Base-by-base conservation (phyloP, 768 basidiomycete species). In the Serendipita indica region DNA sequence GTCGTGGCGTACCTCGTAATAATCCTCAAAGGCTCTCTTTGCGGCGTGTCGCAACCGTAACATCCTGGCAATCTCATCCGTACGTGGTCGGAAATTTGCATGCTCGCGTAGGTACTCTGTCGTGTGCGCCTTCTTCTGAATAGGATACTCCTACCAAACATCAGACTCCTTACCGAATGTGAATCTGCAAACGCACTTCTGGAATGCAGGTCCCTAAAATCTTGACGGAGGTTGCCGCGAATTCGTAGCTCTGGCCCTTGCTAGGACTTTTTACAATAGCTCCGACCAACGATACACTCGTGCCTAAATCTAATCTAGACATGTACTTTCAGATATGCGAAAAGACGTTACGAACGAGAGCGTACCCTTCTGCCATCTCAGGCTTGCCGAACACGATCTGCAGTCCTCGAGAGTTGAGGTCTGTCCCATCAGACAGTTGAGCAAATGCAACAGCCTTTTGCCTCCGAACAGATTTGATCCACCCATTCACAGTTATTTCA, bases 401-500 rank as follows among this genome's bases (percentile, higher is more conserved):
- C 28, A 94, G 65, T 2, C 81, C 80, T n/a, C 39, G 39, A 49
- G 54, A 6, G 43, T 41, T 22, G 18, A 41, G 16, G 28, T 18
- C 22, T 56, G 46, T 32, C 34, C 39, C 43, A 18, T 49, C 58
- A 22, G 32, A 33, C 34, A 56, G 7, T 37, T 68, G 12, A 4
- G 82, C 84, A 67, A 96, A 97, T 2, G 88, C 77, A n/a, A 91
- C 76, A 56, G 82, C 82, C 73, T 94, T 94, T 72, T 94, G 90
- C 39, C 81, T 78, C 39, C 91, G 77, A 37, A 93, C 77, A 1
- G 86, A 89, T 64, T 84, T 84, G 59, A 97, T 75, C 89, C 89
- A 94, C 57, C 88, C 92, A 39, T 82, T 79, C 7, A 93, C 76
- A 16, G 74, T 74, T 0, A 75, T 39, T 10, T 39, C 32, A n/a